These are phyloP conservation scores for Trebouxia sp. DNA, from an alignment of 139 green algal species.

Conservation along the genomic window DNA sequence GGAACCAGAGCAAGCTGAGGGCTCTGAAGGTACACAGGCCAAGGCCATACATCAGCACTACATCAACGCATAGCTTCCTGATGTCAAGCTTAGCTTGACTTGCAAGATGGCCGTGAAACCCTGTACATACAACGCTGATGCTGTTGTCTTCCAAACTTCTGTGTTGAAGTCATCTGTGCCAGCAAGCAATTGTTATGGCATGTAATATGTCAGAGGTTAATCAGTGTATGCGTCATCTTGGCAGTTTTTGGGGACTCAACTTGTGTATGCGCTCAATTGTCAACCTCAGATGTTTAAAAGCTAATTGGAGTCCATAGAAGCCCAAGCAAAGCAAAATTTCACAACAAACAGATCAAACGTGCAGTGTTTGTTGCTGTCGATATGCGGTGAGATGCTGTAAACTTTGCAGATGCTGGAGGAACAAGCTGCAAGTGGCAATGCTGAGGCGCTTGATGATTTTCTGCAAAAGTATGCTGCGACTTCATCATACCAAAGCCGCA, in stretches of 20 bases:
- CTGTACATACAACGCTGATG: no score
- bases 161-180: neutral
- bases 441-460: slow-evolving; percentile 25
- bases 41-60: no score
- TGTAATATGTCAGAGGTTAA: no score
- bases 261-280: neutral
- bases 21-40: slow-evolving; percentile 15
- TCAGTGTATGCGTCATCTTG: no score
- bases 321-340: neutral
- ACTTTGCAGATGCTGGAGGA: slow-evolving; percentile 20
- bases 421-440: neutral
- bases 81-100: no score
- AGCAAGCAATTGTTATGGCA: neutral
- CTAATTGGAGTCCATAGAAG: neutral
- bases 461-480: slow-evolving; percentile 4
- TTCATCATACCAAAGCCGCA: neutral
- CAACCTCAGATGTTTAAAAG: neutral
- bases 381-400: no score
- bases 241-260: no score
- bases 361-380: no score
- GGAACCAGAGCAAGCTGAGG: slow-evolving; percentile 22
- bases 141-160: no score
- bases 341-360: no score
- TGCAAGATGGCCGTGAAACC: no score
- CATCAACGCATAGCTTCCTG: neutral